Base-by-base conservation (phyloP, 345 rosid species). In the Conringia planisiliqua region DNA sequence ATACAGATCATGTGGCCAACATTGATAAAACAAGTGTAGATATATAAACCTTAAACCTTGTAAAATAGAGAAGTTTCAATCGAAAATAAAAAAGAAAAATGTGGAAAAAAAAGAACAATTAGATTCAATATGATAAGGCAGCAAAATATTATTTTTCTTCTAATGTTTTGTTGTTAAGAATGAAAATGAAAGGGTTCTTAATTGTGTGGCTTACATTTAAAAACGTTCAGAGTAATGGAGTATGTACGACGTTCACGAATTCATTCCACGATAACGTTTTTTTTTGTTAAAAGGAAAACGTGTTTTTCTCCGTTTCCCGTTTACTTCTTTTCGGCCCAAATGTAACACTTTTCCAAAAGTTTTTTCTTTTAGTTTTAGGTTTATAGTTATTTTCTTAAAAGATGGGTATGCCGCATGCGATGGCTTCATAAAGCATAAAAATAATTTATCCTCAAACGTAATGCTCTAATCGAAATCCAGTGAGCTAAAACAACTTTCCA, bases 211-310 rank as follows among this genome's bases (percentile, higher is more conserved):
- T 5, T 44, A 26, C 26, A 44, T 33, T 33, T 16, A 0, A 27
- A 46, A 74, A 46, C 59, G 75, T 36, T 59, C 1, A 11, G n/a
- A n/a, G n/a, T 12, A 16, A 1, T 43, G n/a, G n/a, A 33, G 7
- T 10, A 5, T 24, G 32, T n/a, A 38, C 24, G 8, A 33, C 43
- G 42, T 52, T 63, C 70, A 55, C 57, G 30, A 42, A 27, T 65
- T 24, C 68, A 40, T 40, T 73, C 14, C 48, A 73, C 38, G 14
- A 73, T 30, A 54, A 65, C 77, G 71, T 74, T 64, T 50, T 24
- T 20, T 50, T 50, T 10, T 24, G 16, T 24, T n/a, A 24, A 22
- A 52, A 11, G 16, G 13, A 73, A 32, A 54, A 65, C 78, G 71
- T 74, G 78, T 74, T 35, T 35, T 66, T 36, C 65, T 43, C 55